Percentiles rank a stretch among this genome's conserved stretches.
These are phyloP conservation scores for Phytophthora citricola DNA, from an alignment of 352 stramenopile species.

Conservation along the genomic window DNA sequence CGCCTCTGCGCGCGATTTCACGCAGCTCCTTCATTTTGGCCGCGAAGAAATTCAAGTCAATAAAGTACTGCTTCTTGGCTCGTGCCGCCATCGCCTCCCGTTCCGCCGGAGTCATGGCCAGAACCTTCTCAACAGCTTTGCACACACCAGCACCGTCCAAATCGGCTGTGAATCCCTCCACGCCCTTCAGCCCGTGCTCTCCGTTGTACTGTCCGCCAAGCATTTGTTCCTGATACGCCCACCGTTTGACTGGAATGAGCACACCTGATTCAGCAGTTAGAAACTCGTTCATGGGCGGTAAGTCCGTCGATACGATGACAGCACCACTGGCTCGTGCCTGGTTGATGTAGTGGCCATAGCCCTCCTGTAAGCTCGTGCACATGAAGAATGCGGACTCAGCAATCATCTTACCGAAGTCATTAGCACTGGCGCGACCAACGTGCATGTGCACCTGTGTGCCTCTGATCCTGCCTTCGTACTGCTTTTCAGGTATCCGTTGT, in stretches of 20 bases:
- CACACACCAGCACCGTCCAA: conserved; percentile 54
- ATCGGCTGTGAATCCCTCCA: conserved; percentile 51
- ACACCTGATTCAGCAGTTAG: conserved; percentile 52
- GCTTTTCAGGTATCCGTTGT: conserved; percentile 37
- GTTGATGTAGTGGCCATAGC: conserved; percentile 81
- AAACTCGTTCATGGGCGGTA: conserved; percentile 74
- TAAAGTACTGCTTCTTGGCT: conserved; percentile 64
- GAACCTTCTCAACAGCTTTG: conserved; percentile 55
- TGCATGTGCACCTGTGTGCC: conserved; percentile 44
- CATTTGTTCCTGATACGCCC: conserved; percentile 51
- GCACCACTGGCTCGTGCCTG: conserved; percentile 57
- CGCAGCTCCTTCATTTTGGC: conserved; percentile 65
- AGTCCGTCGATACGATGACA: conserved; percentile 58
- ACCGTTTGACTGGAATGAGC: conserved; percentile 43
- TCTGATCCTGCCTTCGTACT: conserved; percentile 40
- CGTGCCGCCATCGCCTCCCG: conserved; percentile 48
- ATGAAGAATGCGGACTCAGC: conserved; percentile 62
- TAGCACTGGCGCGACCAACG: conserved; percentile 37
- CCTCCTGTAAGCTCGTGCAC: conserved; percentile 66
- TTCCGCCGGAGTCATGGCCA: conserved; percentile 53
- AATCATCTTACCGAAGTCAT: conserved; percentile 60
- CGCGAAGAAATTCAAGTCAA: conserved; percentile 72
- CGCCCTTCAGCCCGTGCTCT: conserved; percentile 54
- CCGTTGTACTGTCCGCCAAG: conserved; percentile 53
- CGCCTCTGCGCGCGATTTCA: conserved; percentile 28